Conservation (phyloP, 495 filamentous ascomycete species). For the Penicillium ucsense region DNA sequence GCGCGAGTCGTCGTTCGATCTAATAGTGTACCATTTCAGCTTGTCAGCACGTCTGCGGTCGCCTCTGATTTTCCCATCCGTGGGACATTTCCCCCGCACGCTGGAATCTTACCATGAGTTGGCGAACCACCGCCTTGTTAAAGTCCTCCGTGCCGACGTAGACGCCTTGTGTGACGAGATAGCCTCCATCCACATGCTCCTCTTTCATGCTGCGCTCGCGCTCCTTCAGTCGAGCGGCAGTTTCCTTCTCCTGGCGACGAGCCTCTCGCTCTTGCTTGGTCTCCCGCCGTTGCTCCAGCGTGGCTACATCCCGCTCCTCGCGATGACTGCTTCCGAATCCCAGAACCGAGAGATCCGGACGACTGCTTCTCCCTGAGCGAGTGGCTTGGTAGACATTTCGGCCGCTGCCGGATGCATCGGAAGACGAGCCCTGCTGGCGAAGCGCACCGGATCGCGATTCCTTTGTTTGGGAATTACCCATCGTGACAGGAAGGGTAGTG, state of each 20-base stretch:
- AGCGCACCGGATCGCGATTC: slow-evolving; percentile 38
- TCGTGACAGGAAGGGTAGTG: slow-evolving; percentile 14
- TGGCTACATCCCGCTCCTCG: slow-evolving; percentile 30
- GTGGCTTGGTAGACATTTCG: slow-evolving; percentile 32
- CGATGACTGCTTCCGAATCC: slow-evolving; percentile 37
- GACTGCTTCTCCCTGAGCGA: slow-evolving; percentile 38
- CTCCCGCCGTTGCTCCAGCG: slow-evolving; percentile 55
- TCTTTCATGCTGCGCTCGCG: slow-evolving; percentile 87
- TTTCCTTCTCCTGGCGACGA: slow-evolving; percentile 74
- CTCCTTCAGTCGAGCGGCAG: slow-evolving; percentile 61
- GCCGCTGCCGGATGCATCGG: slow-evolving; percentile 19
- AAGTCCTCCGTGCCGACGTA: slow-evolving; percentile 92
- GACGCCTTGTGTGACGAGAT: slow-evolving; percentile 85
- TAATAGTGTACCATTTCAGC: slow-evolving; percentile 17
- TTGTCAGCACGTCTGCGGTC: too few species aligned
- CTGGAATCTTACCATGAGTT: slow-evolving; percentile 64
- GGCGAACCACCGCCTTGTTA: slow-evolving; percentile 79
- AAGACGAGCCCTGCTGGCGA: slow-evolving; percentile 30
- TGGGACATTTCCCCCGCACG: too few species aligned
- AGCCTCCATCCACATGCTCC: slow-evolving; percentile 90
- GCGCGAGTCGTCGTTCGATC: slow-evolving; percentile 88
- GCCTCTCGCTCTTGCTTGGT: slow-evolving; percentile 89
- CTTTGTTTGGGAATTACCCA: slow-evolving; percentile 56
- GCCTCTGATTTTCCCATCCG: too few species aligned
- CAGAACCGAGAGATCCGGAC: slow-evolving; percentile 48